Base-by-base conservation (phyloP, 805 yeast species). In the Hemisphaericaspora nanyangensis region DNA sequence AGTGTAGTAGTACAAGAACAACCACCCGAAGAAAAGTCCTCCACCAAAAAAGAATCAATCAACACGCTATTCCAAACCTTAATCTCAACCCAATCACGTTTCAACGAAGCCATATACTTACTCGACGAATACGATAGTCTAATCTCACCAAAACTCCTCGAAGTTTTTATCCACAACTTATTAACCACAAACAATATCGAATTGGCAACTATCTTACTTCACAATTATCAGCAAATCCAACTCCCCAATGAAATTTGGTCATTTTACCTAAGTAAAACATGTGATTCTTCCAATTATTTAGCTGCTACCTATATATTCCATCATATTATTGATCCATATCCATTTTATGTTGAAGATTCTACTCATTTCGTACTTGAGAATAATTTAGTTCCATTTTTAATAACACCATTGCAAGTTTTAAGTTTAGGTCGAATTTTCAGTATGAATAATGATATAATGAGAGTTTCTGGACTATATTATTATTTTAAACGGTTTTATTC, bases 401-500 rank as follows among this genome's bases (percentile, higher is more conserved):
- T 68, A 4, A 39, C 58, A 4, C 65, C 65, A 1, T 33, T 46
- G 1, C 22, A 50, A 1, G 34, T 68, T 3, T 58, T 55, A 31
- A 42, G 43, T 7, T 42, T 68, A 8, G 58, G 63, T 1, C 27
- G 49, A 6, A 56, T 66, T 6, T 67, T 63, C 38, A 49, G 50
- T 12, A 55, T 51, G 7, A 46, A 57, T 25, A 50, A 51, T 8
- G 62, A 60, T 37, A 45, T 51, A 1, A 40, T 42, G 7, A 49
- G 60, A 27, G 48, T 66, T 3, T 43, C 55, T 12, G 71, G 71
- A 1, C 34, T 67, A 15, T 34, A 56, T 1, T 47, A 43, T 12
- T 68, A 68, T 42, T 67, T 67, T 50, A 61, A 60, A 45, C 48
- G 69, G 26, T 68, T 57, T 41, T 68, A 63, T 48, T 66, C 71